Base-by-base conservation (phyloP, 2,329 filamentous ascomycete species). In the Curvularia verruculosa region DNA sequence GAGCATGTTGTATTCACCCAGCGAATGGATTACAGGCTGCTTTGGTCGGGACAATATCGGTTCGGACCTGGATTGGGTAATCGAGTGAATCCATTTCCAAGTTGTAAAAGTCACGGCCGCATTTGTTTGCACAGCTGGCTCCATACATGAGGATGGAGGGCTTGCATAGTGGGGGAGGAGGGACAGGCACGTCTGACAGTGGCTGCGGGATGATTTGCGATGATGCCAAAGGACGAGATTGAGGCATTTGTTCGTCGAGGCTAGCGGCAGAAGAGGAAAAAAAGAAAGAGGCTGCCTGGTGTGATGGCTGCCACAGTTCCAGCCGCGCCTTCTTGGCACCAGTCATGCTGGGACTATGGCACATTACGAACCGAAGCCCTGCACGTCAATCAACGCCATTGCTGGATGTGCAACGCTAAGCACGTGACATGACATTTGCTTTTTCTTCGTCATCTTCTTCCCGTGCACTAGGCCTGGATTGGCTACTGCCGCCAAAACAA, bases 401-500 rank as follows among this genome's bases (percentile, higher is more conserved):
- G 52, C 44, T 56, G n/a, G 50, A 66, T 67, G 63, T 56, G 63
- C 39, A 44, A 39, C 15, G 36, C 21, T 15, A 40, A 23, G 9
- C n/a, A 40, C 23, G 31, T 31, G 24, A 46, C 31, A 24, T 23
- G 8, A 19, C 49, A 39, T 56, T n/a, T 64, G 46, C 57, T 65
- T 66, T 67, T 68, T 58, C 49, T 31, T 39, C 23, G 39, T 54
- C 61, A 61, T 59, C 57, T 57, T 63, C 41, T 50, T 58, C 61
- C 52, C 59, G 68, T 63, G 65, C 57, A 65, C 64, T 62, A 66
- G 54, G 51, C 52, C 43, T 8, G 56, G 52, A 61, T 57, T 66
- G 63, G 61, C 47, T 55, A 57, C 63, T 55, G 58, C 63, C 59
- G 53, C 52, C 64, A 70, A 69, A 68, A 68, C 66, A 52, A 45